Percentiles rank a stretch among this genome's conserved stretches.
Conservation (phyloP, 2,329 filamentous ascomycete genomes). For the Parafenestella ontariensis region DNA sequence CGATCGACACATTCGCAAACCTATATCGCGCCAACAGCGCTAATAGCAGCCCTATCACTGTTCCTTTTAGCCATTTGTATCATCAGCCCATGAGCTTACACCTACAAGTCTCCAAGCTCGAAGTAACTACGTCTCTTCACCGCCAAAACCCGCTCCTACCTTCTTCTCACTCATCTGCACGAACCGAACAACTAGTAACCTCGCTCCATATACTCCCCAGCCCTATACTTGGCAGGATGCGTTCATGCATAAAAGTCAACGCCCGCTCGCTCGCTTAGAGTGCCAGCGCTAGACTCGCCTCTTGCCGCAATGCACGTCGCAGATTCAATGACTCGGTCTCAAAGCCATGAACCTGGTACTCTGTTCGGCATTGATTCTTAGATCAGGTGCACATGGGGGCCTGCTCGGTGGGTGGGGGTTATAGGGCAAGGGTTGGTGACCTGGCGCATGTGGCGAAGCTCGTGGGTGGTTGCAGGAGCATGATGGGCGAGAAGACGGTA, state of each 20-base stretch:
- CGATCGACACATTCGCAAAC: neutral
- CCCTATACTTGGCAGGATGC: neutral
- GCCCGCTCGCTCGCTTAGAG: neutral
- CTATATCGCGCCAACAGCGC: too few species aligned
- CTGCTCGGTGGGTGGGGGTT: too few species aligned
- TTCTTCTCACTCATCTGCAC: neutral
- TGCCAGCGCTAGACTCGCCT: conserved; percentile 2
- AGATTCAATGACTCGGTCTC: conserved; percentile 4
- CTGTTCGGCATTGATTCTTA: neutral
- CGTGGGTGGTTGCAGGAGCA: neutral
- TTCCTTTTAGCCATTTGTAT: neutral
- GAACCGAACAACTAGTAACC: neutral
- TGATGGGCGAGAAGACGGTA: neutral
- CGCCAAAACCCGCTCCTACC: neutral
- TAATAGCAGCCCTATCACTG: neutral
- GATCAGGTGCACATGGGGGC: neutral
- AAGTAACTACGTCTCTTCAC: neutral
- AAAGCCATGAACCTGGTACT: conserved; percentile 1
- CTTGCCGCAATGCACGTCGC: conserved; percentile 12
- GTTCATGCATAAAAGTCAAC: neutral
- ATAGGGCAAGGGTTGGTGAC: too few species aligned
- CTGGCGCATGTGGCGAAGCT: neutral
- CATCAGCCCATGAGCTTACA: neutral
- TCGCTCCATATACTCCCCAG: neutral
- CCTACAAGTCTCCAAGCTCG: neutral